Percentiles rank a stretch among this genome's conserved stretches.
Conservation (phyloP, 208 protist genomes). For the Acanthamoeba castellanii region DNA sequence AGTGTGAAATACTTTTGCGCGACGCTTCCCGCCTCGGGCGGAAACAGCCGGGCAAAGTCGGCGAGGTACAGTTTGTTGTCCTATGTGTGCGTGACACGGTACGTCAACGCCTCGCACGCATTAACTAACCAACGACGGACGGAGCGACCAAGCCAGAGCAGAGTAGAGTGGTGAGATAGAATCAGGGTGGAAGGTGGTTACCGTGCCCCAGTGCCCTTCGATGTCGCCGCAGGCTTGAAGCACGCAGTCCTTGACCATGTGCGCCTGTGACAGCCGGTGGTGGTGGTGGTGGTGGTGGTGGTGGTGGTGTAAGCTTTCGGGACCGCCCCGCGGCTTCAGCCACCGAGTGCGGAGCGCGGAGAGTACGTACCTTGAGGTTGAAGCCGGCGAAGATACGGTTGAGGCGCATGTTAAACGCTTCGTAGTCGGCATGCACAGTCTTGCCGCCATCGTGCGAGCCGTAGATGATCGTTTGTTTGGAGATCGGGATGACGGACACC, state of each 20-base stretch:
- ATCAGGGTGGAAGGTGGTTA: neutral
- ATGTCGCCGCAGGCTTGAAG: conserved; percentile 61
- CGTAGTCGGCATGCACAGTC: conserved; percentile 70
- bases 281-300: too few relatives aligned
- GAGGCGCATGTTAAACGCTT: conserved; percentile 58
- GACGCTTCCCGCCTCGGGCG: neutral
- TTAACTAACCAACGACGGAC: neutral
- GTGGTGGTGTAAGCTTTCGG: neutral
- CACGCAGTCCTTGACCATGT: conserved; percentile 40
- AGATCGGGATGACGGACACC: conserved; percentile 70
- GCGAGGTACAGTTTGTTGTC: conserved; percentile 61
- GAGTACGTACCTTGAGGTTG: conserved; percentile 39
- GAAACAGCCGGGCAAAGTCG: conserved; percentile 56
- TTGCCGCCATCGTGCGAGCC: conserved; percentile 66
- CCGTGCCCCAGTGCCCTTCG: conserved; percentile 58
- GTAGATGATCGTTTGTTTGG: conserved; percentile 64
- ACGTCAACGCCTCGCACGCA: neutral
- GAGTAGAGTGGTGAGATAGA: neutral
- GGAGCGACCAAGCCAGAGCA: neutral
- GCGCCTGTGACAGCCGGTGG: neutral
- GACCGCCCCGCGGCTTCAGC: neutral
- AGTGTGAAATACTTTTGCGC: conserved; percentile 60
- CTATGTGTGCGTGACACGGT: neutral
- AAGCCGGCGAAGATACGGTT: conserved; percentile 50
- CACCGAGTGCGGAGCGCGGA: neutral